A percentile compares a stretch with the other conserved stretches of the same genome.
Conservation (phyloP, 345 rosid genomes). For the Eucalyptus erythrocorys region DNA sequence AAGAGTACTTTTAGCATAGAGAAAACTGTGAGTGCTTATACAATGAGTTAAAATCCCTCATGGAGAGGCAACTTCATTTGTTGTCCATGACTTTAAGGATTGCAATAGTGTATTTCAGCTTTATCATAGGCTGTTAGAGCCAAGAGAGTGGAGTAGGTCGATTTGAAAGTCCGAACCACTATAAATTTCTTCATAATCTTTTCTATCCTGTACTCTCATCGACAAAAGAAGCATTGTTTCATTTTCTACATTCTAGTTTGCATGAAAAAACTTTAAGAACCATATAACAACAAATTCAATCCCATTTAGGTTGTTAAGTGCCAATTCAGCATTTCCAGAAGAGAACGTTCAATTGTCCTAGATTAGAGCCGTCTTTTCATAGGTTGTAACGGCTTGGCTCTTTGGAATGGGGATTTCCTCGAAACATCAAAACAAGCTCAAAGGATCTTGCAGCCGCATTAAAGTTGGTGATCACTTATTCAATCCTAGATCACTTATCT, state of each 20-base stretch:
- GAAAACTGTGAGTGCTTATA: not conserved
- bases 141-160: not conserved
- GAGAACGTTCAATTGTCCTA: not conserved
- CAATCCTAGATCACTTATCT: not conserved
- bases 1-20: not conserved
- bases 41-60: not conserved
- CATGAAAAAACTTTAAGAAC: no score
- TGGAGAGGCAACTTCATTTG: not conserved
- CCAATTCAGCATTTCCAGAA: not conserved
- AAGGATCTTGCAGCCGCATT: not conserved
- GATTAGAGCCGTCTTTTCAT: not conserved
- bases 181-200: not conserved
- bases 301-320: not conserved
- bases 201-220: no score
- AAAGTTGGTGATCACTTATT: not conserved
- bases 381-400: no score
- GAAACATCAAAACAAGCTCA: not conserved
- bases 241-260: no score
- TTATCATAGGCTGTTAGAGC: not conserved
- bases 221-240: no score
- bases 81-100: not conserved
- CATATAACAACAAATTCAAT: not conserved
- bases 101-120: not conserved
- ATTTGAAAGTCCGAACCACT: rapidly evolving
- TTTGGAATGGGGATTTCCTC: not conserved